Evolutionary conservation across 495 filamentous ascomycete genomes (phyloP).

Genomic region (Paragyromitra xinjiangensis): DNA sequence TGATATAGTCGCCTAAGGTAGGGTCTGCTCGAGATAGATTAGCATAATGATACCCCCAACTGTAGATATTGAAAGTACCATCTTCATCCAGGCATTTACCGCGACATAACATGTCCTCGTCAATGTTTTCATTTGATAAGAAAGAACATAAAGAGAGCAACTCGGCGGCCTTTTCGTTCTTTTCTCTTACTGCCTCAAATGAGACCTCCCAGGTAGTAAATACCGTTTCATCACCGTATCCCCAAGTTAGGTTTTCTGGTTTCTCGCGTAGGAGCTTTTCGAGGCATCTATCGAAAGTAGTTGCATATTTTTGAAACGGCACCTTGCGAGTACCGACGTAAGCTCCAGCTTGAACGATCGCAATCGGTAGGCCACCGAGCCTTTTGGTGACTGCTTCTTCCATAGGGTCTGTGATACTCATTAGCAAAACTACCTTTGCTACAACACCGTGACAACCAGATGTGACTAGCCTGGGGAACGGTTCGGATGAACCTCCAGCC

Average conservation of each 20-base stretch:
- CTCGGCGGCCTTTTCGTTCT: slow-evolving; percentile 2
- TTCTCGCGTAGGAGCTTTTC: not conserved
- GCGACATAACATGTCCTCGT: slow-evolving; percentile 29
- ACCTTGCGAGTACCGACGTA: slow-evolving; percentile 17
- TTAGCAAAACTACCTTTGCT: not conserved
- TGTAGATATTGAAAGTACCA: not conserved
- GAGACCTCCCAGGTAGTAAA: slow-evolving; percentile 35
- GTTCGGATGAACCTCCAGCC: not conserved
- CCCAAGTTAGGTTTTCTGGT: not conserved
- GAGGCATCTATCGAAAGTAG: not conserved
- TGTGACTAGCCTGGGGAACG: not conserved
- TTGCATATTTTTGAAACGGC: not conserved
- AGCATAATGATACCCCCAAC: not conserved
- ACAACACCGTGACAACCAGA: not conserved
- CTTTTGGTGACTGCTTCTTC: not conserved
- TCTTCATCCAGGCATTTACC: not conserved
- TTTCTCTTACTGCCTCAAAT: not conserved
- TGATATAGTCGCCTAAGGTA: not conserved
- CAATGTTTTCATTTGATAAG: slow-evolving; percentile 22
- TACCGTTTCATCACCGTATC: not conserved
- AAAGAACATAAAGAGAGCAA: slow-evolving; percentile 25
- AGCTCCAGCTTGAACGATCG: slow-evolving; percentile 35
- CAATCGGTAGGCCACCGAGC: slow-evolving; percentile 34
- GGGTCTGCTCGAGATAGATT: not conserved
- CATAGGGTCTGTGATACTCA: not conserved